Base-by-base conservation (phyloP, 2,329 filamentous ascomycete species). In the Elsinoe perseae region DNA sequence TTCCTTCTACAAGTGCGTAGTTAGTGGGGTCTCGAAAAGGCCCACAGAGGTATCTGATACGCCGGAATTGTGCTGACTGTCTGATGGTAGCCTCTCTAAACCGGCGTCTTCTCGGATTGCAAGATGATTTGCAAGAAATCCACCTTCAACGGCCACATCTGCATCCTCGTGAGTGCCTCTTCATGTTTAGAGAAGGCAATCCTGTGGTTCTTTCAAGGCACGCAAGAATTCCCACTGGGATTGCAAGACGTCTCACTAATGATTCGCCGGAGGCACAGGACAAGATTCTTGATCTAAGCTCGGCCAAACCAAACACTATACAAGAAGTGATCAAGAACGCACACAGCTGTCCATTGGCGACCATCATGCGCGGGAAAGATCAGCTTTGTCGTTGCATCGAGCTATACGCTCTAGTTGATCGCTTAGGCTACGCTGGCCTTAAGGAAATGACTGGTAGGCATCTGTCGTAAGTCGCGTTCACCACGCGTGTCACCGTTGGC, bases 201-300 rank as follows among this genome's bases (percentile, higher is more conserved):
- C 46, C 9, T 44, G 36, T n/a, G 53, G 53, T 16, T 14, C 23
- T 23, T 56, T 56, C 40, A 56, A 56, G 38, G 53, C 46, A 18
- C 9, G n/a, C n/a, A n/a, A n/a, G n/a, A n/a, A n/a, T n/a, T n/a
- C n/a, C n/a, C n/a, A n/a, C n/a, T n/a, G n/a, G n/a, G n/a, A n/a
- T n/a, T n/a, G n/a, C n/a, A n/a, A n/a, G n/a, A n/a, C n/a, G n/a
- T n/a, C n/a, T n/a, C n/a, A n/a, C 18, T 25, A 7, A 18, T 44
- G 10, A 10, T 25, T 4, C 16, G 23, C 18, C 8, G 40, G 40
- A 43, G 23, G 40, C 18, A 20, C 18, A 20, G 8, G 40, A 43
- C 9, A 21, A 23, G 21, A 43, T 20, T 10, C 5, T 43, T 20
- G 40, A 43, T 20, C 18, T 43, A 8, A 23, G 18, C 18, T 3